A percentile compares a stretch with the other conserved stretches of the same genome.
Evolutionary conservation across 1,139 yeast species (phyloP).

Genomic region (Suhomyces atakaporum): DNA sequence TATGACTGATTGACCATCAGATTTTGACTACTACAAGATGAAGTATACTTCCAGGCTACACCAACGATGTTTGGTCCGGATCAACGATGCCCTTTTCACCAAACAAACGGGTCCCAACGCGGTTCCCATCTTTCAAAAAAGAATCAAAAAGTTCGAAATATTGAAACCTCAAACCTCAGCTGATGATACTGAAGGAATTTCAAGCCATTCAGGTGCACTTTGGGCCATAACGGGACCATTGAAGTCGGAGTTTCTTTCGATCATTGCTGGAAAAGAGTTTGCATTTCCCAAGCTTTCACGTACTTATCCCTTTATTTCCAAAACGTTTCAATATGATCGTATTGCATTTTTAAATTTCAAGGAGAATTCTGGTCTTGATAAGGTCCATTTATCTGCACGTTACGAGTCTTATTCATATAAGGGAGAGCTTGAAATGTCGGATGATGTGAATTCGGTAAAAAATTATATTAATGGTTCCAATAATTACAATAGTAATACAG

Average conservation of each 20-base stretch:
- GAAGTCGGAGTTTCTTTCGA: slow-evolving; percentile 36
- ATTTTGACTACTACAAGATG: neutral
- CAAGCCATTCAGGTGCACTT: slow-evolving; percentile 19
- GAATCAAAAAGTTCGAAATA: slow-evolving; percentile 31
- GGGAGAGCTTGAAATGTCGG: slow-evolving; percentile 57
- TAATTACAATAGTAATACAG: slow-evolving; percentile 42
- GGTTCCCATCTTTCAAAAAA: slow-evolving; percentile 22
- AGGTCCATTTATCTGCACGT: slow-evolving; percentile 83
- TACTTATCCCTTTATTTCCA: slow-evolving; percentile 52
- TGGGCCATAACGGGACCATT: slow-evolving; percentile 42
- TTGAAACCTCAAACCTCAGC: slow-evolving; percentile 10
- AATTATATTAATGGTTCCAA: slow-evolving; percentile 57
- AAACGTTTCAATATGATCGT: slow-evolving; percentile 26
- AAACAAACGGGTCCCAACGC: slow-evolving; percentile 11
- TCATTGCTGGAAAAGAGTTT: slow-evolving; percentile 41
- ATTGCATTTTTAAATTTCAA: slow-evolving; percentile 61
- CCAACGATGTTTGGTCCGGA: slow-evolving; percentile 15
- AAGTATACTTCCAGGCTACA: neutral
- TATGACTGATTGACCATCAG: neutral
- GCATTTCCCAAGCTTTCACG: slow-evolving; percentile 57
- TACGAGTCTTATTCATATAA: slow-evolving; percentile 73
- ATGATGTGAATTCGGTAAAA: slow-evolving; percentile 70
- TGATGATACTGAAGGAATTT: neutral
- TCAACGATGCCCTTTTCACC: slow-evolving; percentile 22
- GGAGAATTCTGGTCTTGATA: slow-evolving; percentile 56